Percentiles rank a stretch among this genome's conserved stretches.
Evolutionary conservation across 768 basidiomycete genomes (phyloP).

Genomic region (Phanerodontia chrysosporium): DNA sequence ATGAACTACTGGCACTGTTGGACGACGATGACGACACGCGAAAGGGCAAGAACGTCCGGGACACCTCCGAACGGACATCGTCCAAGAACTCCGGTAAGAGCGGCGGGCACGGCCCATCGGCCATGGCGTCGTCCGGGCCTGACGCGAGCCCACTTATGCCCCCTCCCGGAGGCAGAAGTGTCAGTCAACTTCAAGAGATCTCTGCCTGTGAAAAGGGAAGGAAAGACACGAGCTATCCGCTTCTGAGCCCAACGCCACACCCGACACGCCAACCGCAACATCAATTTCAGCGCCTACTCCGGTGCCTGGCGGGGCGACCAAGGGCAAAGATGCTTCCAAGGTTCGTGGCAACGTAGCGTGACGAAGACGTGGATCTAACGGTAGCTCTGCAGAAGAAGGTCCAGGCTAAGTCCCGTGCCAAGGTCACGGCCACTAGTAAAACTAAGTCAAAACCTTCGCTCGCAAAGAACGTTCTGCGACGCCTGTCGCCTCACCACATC

Average conservation of each 20-base stretch:
- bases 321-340: not conserved
- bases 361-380: not conserved
- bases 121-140: not conserved
- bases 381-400: conserved; percentile 19
- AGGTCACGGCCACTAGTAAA: conserved; percentile 21
- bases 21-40: conserved; percentile 38
- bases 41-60: not conserved
- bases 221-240: not conserved
- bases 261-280: not conserved
- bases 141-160: not conserved
- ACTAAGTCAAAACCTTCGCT: conserved; percentile 19
- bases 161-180: not conserved
- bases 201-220: not conserved
- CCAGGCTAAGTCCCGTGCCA: conserved; percentile 14
- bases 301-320: not conserved
- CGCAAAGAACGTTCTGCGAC: conserved; percentile 18
- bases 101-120: not conserved
- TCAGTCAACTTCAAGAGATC: not conserved
- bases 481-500: conserved; percentile 9
- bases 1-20: conserved; percentile 67
- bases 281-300: not conserved
- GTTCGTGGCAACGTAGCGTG: not conserved
- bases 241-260: not conserved
- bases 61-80: not conserved
- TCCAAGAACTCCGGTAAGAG: not conserved